Conservation (phyloP, 768 basidiomycete genomes). For the Leccinum arenicola region DNA sequence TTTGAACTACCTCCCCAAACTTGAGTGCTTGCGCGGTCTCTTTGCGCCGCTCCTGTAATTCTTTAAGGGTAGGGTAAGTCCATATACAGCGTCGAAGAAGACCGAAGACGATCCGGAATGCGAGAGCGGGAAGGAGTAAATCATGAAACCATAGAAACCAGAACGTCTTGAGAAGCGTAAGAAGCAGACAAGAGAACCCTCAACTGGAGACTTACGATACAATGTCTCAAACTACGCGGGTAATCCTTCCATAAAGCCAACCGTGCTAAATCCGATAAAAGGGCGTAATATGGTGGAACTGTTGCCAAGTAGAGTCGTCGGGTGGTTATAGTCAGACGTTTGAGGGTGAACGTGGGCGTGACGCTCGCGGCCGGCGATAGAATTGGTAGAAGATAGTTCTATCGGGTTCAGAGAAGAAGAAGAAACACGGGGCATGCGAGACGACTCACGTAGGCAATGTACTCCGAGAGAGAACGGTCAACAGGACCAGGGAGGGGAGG, state of each 20-base stretch:
- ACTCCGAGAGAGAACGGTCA: constrained; percentile 26
- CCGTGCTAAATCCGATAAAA: constrained; percentile 35
- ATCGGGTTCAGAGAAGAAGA: constrained; percentile 10
- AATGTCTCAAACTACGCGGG: constrained; percentile 46
- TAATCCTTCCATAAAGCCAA: constrained; percentile 58
- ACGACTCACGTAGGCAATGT: constrained; percentile 25
- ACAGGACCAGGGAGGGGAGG: constrained; percentile 5
- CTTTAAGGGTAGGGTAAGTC: constrained; percentile 52
- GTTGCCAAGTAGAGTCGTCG: constrained; percentile 56
- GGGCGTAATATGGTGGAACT: constrained; percentile 47
- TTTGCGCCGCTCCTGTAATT: constrained; percentile 51
- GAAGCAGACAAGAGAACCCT: background rate
- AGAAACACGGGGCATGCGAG: background rate
- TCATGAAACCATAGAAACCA: constrained; percentile 66
- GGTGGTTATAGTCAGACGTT: constrained; percentile 46
- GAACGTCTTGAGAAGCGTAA: constrained; percentile 41
- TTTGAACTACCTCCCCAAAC: constrained; percentile 49
- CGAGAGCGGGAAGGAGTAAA: constrained; percentile 49
- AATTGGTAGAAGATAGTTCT: constrained; percentile 44
- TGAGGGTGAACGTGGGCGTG: constrained; percentile 50
- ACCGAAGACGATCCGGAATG: constrained; percentile 46
- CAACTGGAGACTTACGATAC: constrained; percentile 41
- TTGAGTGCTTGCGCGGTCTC: constrained; percentile 48
- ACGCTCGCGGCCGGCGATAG: constrained; percentile 42
- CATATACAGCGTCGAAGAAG: constrained; percentile 49